phyloP scores from a whole-genome alignment of 2,329 filamentous ascomycete genomes.

The Sphaerulina vaccinii region DNA sequence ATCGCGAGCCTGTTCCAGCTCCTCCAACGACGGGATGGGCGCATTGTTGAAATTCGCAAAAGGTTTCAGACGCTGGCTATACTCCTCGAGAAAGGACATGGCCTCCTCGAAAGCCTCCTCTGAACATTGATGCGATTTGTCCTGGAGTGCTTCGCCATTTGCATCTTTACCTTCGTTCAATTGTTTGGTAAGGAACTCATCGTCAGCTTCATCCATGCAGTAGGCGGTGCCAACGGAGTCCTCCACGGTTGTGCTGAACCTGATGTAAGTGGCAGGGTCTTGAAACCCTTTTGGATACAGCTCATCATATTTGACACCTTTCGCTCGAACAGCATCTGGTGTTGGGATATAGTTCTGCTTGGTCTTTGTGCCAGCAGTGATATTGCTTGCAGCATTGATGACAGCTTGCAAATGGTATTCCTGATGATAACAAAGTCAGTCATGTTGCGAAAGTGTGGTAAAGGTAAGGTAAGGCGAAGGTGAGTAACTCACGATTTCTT shows the following conservation, averaged over 20 bases:
- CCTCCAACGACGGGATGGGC: slow-evolving; percentile 62
- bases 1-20: slow-evolving; percentile 64
- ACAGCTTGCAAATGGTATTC: slow-evolving; percentile 95
- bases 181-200: slow-evolving; percentile 69
- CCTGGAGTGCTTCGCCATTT: slow-evolving; percentile 32
- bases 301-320: slow-evolving; percentile 77
- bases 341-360: slow-evolving; percentile 65
- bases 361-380: slow-evolving; percentile 58
- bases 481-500: slow-evolving; percentile 83
- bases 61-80: slow-evolving; percentile 76
- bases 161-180: slow-evolving; percentile 75
- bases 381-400: slow-evolving; percentile 59
- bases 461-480: slow-evolving; percentile 14
- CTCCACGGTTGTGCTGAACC: slow-evolving; percentile 96
- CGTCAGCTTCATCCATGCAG: slow-evolving; percentile 92
- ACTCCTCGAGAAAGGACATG: slow-evolving; percentile 93
- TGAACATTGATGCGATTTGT: slow-evolving; percentile 61
- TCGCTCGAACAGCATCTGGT: slow-evolving; percentile 59
- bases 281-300: slow-evolving; percentile 78
- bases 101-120: slow-evolving; percentile 92
- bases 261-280: slow-evolving; percentile 89
- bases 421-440: slow-evolving; percentile 53
- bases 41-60: slow-evolving; percentile 89
- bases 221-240: slow-evolving; percentile 88
- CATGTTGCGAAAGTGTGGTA: slow-evolving; percentile 5